Conservation (phyloP, 495 filamentous ascomycete genomes). For the Podospora didyma region DNA sequence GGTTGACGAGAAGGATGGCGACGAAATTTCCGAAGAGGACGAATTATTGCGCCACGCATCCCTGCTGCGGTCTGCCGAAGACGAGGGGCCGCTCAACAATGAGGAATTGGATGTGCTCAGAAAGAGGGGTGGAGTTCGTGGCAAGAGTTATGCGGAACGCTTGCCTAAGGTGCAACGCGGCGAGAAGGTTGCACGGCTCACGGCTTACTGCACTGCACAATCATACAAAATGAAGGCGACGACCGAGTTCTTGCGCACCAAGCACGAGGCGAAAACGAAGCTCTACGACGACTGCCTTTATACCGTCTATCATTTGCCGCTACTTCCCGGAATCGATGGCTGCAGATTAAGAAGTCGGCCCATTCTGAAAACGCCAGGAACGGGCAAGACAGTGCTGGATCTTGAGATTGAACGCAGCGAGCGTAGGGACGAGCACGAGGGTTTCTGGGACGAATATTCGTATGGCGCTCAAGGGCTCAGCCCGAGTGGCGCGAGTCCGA, state of each 20-base stretch:
- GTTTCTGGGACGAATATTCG: conserved; percentile 54
- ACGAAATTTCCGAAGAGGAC: conserved; percentile 49
- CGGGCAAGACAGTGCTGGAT: conserved; percentile 80
- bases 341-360: conserved; percentile 86
- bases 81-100: conserved; percentile 71
- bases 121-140: conserved; percentile 60
- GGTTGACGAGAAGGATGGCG: conserved; percentile 54
- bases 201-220: conserved; percentile 95
- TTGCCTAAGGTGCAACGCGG: conserved; percentile 83
- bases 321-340: conserved; percentile 80
- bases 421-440: conserved; percentile 81
- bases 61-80: conserved; percentile 47
- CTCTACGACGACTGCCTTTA: conserved; percentile 99
- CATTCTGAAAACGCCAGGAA: conserved; percentile 85
- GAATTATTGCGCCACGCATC: conserved; percentile 32
- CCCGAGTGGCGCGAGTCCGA: conserved; percentile 8
- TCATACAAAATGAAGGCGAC: conserved; percentile 82
- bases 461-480: conserved; percentile 18
- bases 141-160: conserved; percentile 93
- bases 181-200: conserved; percentile 84
- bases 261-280: conserved; percentile 91
- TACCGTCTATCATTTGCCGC: conserved; percentile 85
- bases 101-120: conserved; percentile 66
- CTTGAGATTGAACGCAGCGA: conserved; percentile 97
- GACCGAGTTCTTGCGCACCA: conserved; percentile 80